Evolutionary conservation across 2,329 filamentous ascomycete species (phyloP).

Genomic region (Diaporthe ampelina): DNA sequence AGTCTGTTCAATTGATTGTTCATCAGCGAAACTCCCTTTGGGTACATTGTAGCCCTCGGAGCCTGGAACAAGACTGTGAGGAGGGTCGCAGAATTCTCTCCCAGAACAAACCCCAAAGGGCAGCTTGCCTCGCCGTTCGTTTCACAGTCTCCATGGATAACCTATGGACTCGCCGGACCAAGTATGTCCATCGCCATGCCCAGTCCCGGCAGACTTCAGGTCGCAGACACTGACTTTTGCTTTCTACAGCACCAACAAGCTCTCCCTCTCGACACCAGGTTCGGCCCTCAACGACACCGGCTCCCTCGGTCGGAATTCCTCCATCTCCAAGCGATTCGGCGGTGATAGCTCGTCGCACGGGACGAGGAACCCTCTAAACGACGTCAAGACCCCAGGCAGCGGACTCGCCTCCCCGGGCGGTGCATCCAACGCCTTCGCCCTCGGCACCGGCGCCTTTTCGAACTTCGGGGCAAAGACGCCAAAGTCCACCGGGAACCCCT

Average conservation of each 20-base stretch:
- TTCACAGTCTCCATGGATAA: slow-evolving; percentile 67
- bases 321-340: slow-evolving; percentile 81
- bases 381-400: slow-evolving; percentile 78
- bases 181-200: slow-evolving; percentile 67
- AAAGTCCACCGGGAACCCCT: slow-evolving; percentile 84
- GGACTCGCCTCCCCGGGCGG: slow-evolving; percentile 80
- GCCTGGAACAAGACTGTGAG: slow-evolving; percentile 37
- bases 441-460: slow-evolving; percentile 95
- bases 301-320: slow-evolving; percentile 68
- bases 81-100: slow-evolving; percentile 14
- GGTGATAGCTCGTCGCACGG: slow-evolving; percentile 80
- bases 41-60: slow-evolving; percentile 34
- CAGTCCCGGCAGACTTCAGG: background rate
- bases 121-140: slow-evolving; percentile 40
- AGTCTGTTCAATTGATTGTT: slow-evolving; percentile 22
- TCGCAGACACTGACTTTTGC: slow-evolving; percentile 42
- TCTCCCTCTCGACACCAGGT: slow-evolving; percentile 86
- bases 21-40: slow-evolving; percentile 22
- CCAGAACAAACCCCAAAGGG: slow-evolving; percentile 31
- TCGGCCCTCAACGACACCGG: slow-evolving; percentile 62
- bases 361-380: slow-evolving; percentile 83
- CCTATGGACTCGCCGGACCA: slow-evolving; percentile 86
- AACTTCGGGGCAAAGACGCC: slow-evolving; percentile 94
- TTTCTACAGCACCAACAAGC: slow-evolving; percentile 80
- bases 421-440: slow-evolving; percentile 90